These are phyloP conservation scores for Arthrobotrys entomopaga DNA, from an alignment of 2,329 filamentous ascomycete species.

Conservation along the genomic window DNA sequence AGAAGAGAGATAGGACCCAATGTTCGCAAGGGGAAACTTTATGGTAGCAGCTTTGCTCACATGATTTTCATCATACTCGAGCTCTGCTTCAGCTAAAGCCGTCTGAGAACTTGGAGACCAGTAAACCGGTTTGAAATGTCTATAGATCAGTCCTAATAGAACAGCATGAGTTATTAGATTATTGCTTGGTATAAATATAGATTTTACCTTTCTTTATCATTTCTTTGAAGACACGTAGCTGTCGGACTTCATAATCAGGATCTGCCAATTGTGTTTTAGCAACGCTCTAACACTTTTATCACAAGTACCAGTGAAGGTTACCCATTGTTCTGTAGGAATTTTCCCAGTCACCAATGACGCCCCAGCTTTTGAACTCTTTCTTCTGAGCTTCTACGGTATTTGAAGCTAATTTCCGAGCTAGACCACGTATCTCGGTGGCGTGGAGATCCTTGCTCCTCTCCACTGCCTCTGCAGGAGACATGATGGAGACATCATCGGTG, in stretches of 20 bases:
- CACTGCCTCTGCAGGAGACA: constrained; percentile 53
- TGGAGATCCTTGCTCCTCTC: constrained; percentile 63
- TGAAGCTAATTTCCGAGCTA: constrained; percentile 73
- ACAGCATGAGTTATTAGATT: background rate
- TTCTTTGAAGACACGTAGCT: constrained; percentile 78
- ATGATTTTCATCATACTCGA: constrained; percentile 83
- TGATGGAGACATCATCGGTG: constrained; percentile 45
- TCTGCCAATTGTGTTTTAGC: constrained; percentile 63
- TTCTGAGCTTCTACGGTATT: constrained; percentile 78
- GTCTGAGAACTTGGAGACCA: constrained; percentile 84
- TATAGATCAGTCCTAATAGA: constrained; percentile 73
- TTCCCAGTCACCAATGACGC: constrained; percentile 83
- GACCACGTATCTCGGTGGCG: constrained; percentile 71
- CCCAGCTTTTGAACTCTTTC: constrained; percentile 77
- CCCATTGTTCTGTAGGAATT: constrained; percentile 79
- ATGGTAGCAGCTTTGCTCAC: constrained; percentile 79
- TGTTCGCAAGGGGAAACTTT: constrained; percentile 73
- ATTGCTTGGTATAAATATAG: background rate
- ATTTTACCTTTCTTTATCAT: constrained; percentile 71
- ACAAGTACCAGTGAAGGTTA: constrained; percentile 11
- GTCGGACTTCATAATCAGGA: constrained; percentile 75
- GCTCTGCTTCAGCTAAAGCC: constrained; percentile 82
- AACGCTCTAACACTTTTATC: background rate
- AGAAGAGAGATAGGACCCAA: constrained; percentile 62
- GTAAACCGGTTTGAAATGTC: constrained; percentile 83